Evolutionary conservation across 108 stramenopile species (phyloP).

Genomic region (Skeletonema potamos): DNA sequence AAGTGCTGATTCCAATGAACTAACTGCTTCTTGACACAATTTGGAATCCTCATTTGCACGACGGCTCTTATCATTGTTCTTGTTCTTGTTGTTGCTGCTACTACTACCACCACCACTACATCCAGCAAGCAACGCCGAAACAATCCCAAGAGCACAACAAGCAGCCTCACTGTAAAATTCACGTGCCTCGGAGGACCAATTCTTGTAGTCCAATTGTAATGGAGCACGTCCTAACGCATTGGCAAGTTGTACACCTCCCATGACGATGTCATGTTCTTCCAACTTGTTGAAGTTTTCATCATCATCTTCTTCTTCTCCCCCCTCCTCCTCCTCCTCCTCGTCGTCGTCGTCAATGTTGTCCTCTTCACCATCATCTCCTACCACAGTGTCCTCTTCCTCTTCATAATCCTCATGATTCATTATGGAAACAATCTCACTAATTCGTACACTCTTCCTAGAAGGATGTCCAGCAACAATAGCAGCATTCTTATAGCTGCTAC

Average conservation of each 20-base stretch:
- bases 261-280: conserved; percentile 26
- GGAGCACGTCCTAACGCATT: conserved; percentile 33
- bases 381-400: conserved; percentile 12
- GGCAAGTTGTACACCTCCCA: conserved; percentile 28
- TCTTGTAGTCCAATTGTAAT: conserved; percentile 58
- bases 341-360: neutral
- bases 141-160: conserved; percentile 43
- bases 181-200: conserved; percentile 66
- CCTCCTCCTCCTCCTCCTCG: conserved; percentile 9
- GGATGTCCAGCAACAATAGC: neutral
- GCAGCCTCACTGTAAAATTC: conserved; percentile 65
- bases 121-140: conserved; percentile 44
- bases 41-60: neutral
- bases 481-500: neutral
- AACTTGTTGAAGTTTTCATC: conserved; percentile 17
- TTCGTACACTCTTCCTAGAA: conserved; percentile 23
- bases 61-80: neutral
- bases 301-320: conserved; percentile 2
- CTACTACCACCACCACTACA: neutral
- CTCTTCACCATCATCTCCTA: conserved; percentile 1
- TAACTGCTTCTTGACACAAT: conserved; percentile 15
- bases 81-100: neutral
- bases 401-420: conserved; percentile 19
- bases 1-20: conserved; percentile 31
- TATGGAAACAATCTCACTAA: conserved; percentile 9